Evolutionary conservation across 768 basidiomycete species (phyloP).

Genomic region (Calocybe cyanea): DNA sequence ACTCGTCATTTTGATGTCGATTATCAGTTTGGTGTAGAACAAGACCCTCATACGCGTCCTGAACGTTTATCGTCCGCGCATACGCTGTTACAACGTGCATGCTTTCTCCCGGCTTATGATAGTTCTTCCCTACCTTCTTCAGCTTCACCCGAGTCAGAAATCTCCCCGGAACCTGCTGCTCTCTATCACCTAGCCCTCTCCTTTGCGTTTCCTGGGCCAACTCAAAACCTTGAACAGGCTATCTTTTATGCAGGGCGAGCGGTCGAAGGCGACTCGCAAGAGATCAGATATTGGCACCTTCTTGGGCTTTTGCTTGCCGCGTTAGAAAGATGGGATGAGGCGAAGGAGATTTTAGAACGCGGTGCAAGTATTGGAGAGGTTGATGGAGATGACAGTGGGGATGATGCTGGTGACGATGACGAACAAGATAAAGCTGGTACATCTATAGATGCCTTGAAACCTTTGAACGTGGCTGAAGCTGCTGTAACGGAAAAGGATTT

Average conservation of each 20-base stretch:
- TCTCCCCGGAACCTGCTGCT: constrained; percentile 49
- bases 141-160: constrained; percentile 24
- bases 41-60: constrained; percentile 59
- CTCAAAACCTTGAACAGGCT: constrained; percentile 65
- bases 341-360: constrained; percentile 71
- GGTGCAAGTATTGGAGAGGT: constrained; percentile 52
- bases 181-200: constrained; percentile 83
- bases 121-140: not conserved
- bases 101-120: not conserved
- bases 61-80: constrained; percentile 57
- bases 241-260: constrained; percentile 64
- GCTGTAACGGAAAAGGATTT: constrained; percentile 3
- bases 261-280: constrained; percentile 61
- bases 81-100: constrained; percentile 42
- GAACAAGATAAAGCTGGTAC: constrained; percentile 7
- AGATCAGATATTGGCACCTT: constrained; percentile 86
- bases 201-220: constrained; percentile 57
- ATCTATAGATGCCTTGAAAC: no score
- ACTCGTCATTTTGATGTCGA: not conserved
- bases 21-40: constrained; percentile 43
- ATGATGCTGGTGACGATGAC: constrained; percentile 6
- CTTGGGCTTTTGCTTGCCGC: constrained; percentile 80
- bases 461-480: not conserved
- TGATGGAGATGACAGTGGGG: constrained; percentile 15
- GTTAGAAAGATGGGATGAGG: constrained; percentile 74